Evolutionary conservation across 2,329 filamentous ascomycete species (phyloP), one percentile per base, ranked within the genome.

Genomic region (Aureobasidium mangrovei): DNA sequence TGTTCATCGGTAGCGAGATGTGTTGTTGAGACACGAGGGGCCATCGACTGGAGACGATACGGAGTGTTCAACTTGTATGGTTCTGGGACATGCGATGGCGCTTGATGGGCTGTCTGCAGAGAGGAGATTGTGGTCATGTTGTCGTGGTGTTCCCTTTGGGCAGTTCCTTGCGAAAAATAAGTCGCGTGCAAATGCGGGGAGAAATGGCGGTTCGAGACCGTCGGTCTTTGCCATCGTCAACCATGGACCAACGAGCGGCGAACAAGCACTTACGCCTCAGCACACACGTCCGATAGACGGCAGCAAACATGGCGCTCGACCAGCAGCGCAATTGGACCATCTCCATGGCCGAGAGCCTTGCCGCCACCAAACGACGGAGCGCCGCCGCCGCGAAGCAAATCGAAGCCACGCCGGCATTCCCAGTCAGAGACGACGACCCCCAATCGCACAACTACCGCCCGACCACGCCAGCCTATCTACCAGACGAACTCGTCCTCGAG

Each of bases 401-500:
- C 32, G 32, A 35, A 12, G 7, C 7, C 7, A 35, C 49, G 32
- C 26, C 41, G 31, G 28, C 27, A 9, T 38, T 49, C 12, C 44
- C 43, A 8, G 32, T 42, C 36, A 24, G 45, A 45, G 39, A 51
- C 40, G 42, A 53, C 31, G 55, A 53, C 35, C 47, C 46, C 18
- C 45, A 24, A 7, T 31, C 45, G 3, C 49, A 54, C 35, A 35
- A 36, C 36, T 56, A 57, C 9, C 41, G 26, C 41, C 9, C 47
- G 12, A 39, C 27, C 10, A 35, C 38, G 27, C 58, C 60, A 46
- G 59, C 63, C 28, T 71, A 77, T 60, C 72, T 82, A 3, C 79
- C 79, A 4, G 72, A 76, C 55, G 79, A 82, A 63, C 68, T 82
- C 28, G 58, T 82, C 43, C 64, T 77, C 24, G 67, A 76, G 28